Evolutionary conservation across 2,329 filamentous ascomycete species (phyloP).

Genomic region (Aureobasidium sp.): DNA sequence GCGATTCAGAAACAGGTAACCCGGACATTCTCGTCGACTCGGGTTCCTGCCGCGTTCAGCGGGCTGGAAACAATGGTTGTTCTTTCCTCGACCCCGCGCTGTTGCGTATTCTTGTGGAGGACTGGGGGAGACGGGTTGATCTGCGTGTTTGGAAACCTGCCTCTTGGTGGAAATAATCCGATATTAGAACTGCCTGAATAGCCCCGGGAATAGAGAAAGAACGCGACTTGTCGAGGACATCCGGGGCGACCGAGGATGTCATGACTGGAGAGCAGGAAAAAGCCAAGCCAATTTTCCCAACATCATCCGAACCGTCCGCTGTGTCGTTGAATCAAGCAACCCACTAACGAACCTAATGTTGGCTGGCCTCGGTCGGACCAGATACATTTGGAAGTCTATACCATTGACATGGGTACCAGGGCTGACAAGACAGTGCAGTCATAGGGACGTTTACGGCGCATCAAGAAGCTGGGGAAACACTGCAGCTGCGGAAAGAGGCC

Average conservation of each 20-base stretch:
- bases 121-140: background rate
- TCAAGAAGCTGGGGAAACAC: background rate
- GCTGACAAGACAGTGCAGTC: background rate
- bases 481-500: background rate
- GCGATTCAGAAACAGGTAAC: background rate
- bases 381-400: background rate
- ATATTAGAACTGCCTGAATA: background rate
- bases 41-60: slow-evolving; percentile 1
- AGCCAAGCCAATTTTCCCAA: slow-evolving; percentile 10
- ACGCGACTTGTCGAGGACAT: background rate
- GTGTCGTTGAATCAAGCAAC: slow-evolving; percentile 8
- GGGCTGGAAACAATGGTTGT: no score
- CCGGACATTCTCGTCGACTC: background rate
- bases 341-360: slow-evolving; percentile 3
- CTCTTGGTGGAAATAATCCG: slow-evolving; percentile 6
- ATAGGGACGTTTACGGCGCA: background rate
- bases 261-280: background rate
- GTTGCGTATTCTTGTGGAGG: background rate
- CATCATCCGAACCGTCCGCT: background rate
- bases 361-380: background rate
- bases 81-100: background rate
- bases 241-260: slow-evolving; percentile 6
- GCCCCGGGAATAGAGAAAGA: slow-evolving; percentile 4
- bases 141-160: background rate
- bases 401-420: background rate